Base-by-base conservation (phyloP, 2,329 filamentous ascomycete species). In the Cadophora gregata region DNA sequence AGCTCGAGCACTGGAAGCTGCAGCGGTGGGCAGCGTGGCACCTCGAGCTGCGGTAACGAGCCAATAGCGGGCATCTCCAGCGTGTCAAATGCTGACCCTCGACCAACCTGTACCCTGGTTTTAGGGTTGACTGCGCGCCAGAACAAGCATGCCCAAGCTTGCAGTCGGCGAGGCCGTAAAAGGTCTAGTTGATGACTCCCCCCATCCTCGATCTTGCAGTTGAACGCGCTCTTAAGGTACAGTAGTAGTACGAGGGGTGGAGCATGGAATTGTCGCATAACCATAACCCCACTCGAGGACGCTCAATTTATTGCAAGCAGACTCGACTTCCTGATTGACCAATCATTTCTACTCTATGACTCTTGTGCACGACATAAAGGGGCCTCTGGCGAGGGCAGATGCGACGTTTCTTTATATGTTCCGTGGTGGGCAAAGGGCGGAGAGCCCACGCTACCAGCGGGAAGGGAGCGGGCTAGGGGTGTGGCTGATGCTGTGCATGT, bases 301-400 rank as follows among this genome's bases (percentile, higher is more conserved):
- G 14, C 38, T 42, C 42, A 19, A 21, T 21, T 47, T 21, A 8
- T 10, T 47, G 12, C 42, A 47, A 21, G 21, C 38, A 19, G 53
- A 2, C 19, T 16, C 33, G 53, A 2, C 19, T 16, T 47, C 55
- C 55, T 56, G 47, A 64, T 64, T 64, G 62, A 42, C 56, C 62
- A 64, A 64, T 64, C 38, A 42, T 12, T 16, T 21, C 10, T 25
- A 19, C 19, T 24, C 45, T 60, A 51, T 64, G 62, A 64, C 62
- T 64, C 53, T 59, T 59, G 31, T n/a, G 53, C n/a, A 21, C 36
- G 5, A 42, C 45, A 45, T 50, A 10, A 36, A 53, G 55, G 58
- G 62, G 55, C 62, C 55, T 64, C 62, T 58, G 16, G 7, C 12
- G 42, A 50, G 31, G 31, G 55, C 55, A 58, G 53, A 58, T 58